A percentile compares a stretch with the other conserved stretches of the same genome.
These are phyloP conservation scores for Aristolochia californica DNA, from an alignment of 164 flowering plant genomes.

Conservation along the genomic window DNA sequence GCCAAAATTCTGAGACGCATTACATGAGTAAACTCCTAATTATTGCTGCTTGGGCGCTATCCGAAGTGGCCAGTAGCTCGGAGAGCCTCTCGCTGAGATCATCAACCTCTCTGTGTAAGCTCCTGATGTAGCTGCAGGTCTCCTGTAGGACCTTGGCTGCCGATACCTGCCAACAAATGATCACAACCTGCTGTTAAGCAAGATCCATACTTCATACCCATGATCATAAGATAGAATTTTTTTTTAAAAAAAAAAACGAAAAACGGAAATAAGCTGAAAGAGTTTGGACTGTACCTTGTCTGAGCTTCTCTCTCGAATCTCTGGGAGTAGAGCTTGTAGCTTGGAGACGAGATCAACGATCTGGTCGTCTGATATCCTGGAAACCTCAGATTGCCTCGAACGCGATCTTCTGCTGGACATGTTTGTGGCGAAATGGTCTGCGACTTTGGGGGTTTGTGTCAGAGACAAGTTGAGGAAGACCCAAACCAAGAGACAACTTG, in stretches of 20 bases:
- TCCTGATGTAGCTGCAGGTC: constrained; percentile 81
- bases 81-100: constrained; percentile 72
- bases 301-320: constrained; percentile 49
- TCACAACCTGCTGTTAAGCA: no score
- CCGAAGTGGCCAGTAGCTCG: constrained; percentile 49
- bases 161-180: constrained; percentile 51
- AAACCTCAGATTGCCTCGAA: constrained; percentile 49
- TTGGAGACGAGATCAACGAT: constrained; percentile 70
- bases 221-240: no score
- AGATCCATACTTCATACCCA: no score
- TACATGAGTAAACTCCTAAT: constrained; percentile 72
- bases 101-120: constrained; percentile 69
- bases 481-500: background rate
- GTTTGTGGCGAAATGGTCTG: no score
- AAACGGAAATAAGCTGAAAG: no score
- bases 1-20: constrained; percentile 6
- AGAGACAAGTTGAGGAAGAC: background rate
- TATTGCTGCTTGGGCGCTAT: constrained; percentile 68
- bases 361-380: constrained; percentile 68
- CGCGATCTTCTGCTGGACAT: constrained; percentile 94
- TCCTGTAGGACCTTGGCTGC: constrained; percentile 72
- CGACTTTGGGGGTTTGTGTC: constrained; percentile 2
- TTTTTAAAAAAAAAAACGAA: no score
- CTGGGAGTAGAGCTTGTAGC: constrained; percentile 77
- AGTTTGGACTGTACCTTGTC: constrained; percentile 23